Evolutionary conservation across 768 basidiomycete genomes (phyloP).

Genomic region (Boletales sp.): DNA sequence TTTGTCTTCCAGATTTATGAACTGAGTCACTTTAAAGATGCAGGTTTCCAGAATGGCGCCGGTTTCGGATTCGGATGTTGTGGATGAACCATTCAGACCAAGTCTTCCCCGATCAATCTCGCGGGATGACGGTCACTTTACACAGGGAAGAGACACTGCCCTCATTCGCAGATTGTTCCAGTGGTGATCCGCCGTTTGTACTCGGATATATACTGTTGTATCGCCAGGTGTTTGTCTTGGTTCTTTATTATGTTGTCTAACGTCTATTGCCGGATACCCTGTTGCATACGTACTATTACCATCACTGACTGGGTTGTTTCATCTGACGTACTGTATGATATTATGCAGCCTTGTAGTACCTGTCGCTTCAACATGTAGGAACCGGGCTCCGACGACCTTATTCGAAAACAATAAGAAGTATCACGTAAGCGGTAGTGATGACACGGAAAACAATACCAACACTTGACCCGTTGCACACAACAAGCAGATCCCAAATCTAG

Average conservation of each 20-base stretch:
- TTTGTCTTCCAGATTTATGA: background rate
- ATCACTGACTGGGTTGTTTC: constrained; percentile 26
- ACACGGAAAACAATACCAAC: constrained; percentile 11
- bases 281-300: constrained; percentile 33
- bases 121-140: constrained; percentile 29
- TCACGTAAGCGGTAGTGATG: background rate
- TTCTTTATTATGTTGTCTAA: constrained; percentile 27
- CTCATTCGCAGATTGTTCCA: constrained; percentile 52
- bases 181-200: constrained; percentile 30
- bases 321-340: constrained; percentile 27
- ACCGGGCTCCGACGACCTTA: constrained; percentile 4
- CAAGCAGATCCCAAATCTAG: constrained; percentile 6
- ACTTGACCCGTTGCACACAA: background rate
- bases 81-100: constrained; percentile 39
- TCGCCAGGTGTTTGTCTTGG: constrained; percentile 22
- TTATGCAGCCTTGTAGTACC: constrained; percentile 4
- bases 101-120: constrained; percentile 29
- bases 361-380: background rate
- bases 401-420: constrained; percentile 2
- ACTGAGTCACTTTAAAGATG: constrained; percentile 42
- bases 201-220: constrained; percentile 25
- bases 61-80: constrained; percentile 39
- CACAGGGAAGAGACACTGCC: constrained; percentile 38
- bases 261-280: constrained; percentile 32
- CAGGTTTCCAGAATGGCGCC: constrained; percentile 61